Percentiles rank a stretch among this genome's conserved stretches.
phyloP scores from a whole-genome alignment of 106 monocot genomes.

The Alisma plantagoaquatica region DNA sequence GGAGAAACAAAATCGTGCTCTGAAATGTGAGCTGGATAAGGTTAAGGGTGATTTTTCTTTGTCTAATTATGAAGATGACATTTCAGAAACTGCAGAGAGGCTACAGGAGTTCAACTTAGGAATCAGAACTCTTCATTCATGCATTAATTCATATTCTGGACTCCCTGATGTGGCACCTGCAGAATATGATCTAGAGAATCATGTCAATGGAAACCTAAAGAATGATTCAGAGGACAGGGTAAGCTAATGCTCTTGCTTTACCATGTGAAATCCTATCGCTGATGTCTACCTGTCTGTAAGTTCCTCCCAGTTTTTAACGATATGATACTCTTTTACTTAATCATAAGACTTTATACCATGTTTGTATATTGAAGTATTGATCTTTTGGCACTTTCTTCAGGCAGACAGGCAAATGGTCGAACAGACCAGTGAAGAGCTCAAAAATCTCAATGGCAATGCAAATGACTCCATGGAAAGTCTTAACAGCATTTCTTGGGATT shows the following conservation, averaged over 20 bases:
- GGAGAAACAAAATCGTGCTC: slow-evolving; percentile 10
- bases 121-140: slow-evolving; percentile 14
- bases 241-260: slow-evolving; percentile 41
- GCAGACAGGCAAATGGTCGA: no score
- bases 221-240: slow-evolving; percentile 27
- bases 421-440: no score
- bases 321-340: no score
- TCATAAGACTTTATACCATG: no score
- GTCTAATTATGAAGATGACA: slow-evolving; percentile 12
- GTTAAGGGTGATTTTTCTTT: slow-evolving; percentile 16
- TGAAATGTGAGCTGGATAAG: slow-evolving; percentile 21
- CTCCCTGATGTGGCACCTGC: neutral
- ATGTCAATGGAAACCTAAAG: slow-evolving; percentile 12
- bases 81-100: slow-evolving; percentile 24
- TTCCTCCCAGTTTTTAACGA: no score
- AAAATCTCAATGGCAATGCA: no score
- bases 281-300: slow-evolving; percentile 24
- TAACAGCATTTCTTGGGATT: no score
- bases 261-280: slow-evolving; percentile 23
- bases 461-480: no score
- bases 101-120: slow-evolving; percentile 29
- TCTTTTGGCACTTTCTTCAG: no score
- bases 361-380: no score
- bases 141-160: slow-evolving; percentile 15
- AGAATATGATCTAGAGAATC: slow-evolving; percentile 2